Conservation (phyloP, 768 basidiomycete genomes). For the Mycena galopus region DNA sequence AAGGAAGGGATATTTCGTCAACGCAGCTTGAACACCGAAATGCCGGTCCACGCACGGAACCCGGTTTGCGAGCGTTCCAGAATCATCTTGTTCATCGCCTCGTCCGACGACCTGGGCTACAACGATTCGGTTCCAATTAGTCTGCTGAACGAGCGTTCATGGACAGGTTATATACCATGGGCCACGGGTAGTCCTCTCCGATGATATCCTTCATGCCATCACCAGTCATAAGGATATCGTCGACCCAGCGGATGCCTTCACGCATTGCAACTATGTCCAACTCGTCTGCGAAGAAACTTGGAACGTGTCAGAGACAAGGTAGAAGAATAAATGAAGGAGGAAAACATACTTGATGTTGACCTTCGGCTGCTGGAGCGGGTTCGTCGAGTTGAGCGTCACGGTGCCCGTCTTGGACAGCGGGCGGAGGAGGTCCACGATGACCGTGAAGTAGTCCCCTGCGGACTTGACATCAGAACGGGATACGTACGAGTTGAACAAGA, state of each 20-base stretch:
- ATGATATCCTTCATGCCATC: constrained; percentile 33
- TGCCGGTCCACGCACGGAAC: constrained; percentile 16
- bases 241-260: constrained; percentile 25
- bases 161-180: background rate
- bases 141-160: background rate
- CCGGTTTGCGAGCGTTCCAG: constrained; percentile 34
- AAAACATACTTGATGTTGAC: constrained; percentile 34
- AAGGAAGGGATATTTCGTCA: background rate
- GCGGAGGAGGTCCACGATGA: constrained; percentile 29
- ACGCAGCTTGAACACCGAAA: background rate
- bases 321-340: no score
- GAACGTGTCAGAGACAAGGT: no score
- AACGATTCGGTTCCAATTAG: background rate
- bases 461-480: no score
- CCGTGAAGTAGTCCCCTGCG: constrained; percentile 10
- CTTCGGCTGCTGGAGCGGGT: constrained; percentile 28
- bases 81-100: constrained; percentile 34
- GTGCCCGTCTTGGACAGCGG: constrained; percentile 30
- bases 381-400: constrained; percentile 31
- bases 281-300: constrained; percentile 24
- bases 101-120: constrained; percentile 23
- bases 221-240: constrained; percentile 27
- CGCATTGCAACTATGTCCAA: constrained; percentile 28
- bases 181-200: constrained; percentile 32
- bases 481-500: background rate